Percentiles rank a stretch among this genome's conserved stretches.
These are phyloP conservation scores for Viridothelium virens DNA, from an alignment of 495 filamentous ascomycete species.

Conservation along the genomic window DNA sequence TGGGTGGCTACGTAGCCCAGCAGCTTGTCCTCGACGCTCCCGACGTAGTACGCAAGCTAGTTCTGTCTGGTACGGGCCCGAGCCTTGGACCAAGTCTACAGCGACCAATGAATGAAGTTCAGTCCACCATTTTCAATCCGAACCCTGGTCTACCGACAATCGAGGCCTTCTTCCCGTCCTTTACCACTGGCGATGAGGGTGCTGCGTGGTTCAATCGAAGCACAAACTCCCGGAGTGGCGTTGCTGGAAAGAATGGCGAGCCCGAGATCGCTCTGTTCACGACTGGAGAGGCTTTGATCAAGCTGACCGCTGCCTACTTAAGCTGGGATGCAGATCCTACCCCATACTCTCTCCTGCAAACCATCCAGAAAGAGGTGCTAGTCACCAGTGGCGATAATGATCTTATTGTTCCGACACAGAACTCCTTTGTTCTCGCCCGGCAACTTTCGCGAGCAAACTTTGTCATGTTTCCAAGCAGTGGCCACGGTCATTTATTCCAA, in stretches of 20 bases:
- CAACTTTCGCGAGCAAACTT: slow-evolving; percentile 9
- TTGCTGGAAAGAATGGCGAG: slow-evolving; percentile 9
- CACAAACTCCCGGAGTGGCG: slow-evolving; percentile 5
- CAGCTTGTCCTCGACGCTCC: slow-evolving; percentile 24
- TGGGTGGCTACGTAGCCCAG: slow-evolving; percentile 27
- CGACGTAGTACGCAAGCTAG: slow-evolving; percentile 19
- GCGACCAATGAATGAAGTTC: slow-evolving; percentile 8
- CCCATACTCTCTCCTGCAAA: slow-evolving; percentile 3
- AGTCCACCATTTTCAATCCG: neutral
- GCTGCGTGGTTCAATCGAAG: slow-evolving; percentile 6
- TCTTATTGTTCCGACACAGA: slow-evolving; percentile 7
- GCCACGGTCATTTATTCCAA: slow-evolving; percentile 6
- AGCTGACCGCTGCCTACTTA: neutral
- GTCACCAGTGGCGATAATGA: slow-evolving; percentile 8
- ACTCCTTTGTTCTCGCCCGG: slow-evolving; percentile 4
- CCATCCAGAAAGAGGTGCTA: slow-evolving; percentile 6
- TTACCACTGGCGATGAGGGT: slow-evolving; percentile 8
- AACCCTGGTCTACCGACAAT: slow-evolving; percentile 5
- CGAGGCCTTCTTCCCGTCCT: slow-evolving; percentile 4
- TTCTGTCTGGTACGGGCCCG: slow-evolving; percentile 20
- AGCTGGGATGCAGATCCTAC: slow-evolving; percentile 10
- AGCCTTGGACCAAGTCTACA: neutral
- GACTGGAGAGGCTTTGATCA: neutral
- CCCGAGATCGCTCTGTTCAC: neutral
- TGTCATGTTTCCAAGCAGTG: slow-evolving; percentile 3